Evolutionary conservation across 2,329 filamentous ascomycete species (phyloP), one percentile per base, ranked within the genome.

Genomic region (Fusarium udum): DNA sequence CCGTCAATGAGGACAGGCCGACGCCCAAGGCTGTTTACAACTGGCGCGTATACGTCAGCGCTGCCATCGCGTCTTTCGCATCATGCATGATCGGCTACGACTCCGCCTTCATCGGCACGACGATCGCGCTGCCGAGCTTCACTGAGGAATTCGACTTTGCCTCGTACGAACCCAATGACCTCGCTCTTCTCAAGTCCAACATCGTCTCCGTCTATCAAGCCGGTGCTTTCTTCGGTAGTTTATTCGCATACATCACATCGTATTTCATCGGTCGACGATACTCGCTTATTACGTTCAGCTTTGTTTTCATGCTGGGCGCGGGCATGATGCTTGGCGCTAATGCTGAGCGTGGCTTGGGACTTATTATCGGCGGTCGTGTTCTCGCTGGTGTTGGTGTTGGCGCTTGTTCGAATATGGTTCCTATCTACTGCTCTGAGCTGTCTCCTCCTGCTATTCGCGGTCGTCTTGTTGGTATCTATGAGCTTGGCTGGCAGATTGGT

Each of bases 171-270:
- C 59, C 79, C 1, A 60, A 77, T 6, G 78, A 88, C 22, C 83
- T 90, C 36, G 87, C 90, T 40, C 82, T 92, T 8, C 84, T 93
- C 55, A 91, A 90, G 77, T 85, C 91, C 76, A 95, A 95, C 80
- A 94, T 95, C 67, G 93, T 95, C 67, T 94, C 92, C 24, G 89
- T 92, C 64, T 95, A 94, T 83, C 93, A 95, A 82, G 93, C 93
- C 18, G 93, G 93, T 63, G 93, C 93, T 64, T 95, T 96, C 84
- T 95, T 95, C 75, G 93, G 93, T 51, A 89, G 91, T n/a, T 82
- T 94, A 37, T 87, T 88, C 67, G 92, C 90, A 53, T 95, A 92
- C 73, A 85, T 84, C 9, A 87, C 89, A 34, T 90, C 88, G 24
- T 90, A 92, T 83, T 93, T 88, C 79, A 84, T 92, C 70, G 93